Base-by-base conservation (phyloP, 176 grass and related monocot genomes). In the Musa beccarii region DNA sequence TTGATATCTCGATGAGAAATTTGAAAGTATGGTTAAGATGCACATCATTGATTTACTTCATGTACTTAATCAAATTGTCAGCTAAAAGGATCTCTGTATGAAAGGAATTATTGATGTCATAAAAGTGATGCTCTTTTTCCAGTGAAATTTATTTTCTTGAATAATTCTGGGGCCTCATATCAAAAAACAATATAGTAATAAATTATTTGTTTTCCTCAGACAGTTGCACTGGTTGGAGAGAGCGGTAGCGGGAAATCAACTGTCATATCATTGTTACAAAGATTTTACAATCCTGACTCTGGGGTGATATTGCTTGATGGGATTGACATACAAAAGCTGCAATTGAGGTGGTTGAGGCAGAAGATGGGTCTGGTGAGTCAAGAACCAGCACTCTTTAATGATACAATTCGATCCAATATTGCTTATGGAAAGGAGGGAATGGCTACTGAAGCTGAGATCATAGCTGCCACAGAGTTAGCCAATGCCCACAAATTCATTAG, bases 321-420 rank as follows among this genome's bases (percentile, higher is more conserved):
- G 3, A 84, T 92, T 54, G 91, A 99, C 79, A 92, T 94, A 66
- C 80, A 81, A 82, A 99, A 88, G 78, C 85, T 99, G 23, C 91
- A 99, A 71, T 77, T 99, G 29, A 95, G 87, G 71, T 99, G 96
- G 96, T 26, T 95, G 53, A 92, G 96, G 80, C 91, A 87, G 81
- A 91, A 99, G 82, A 99, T 95, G 96, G 96, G 96, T 9, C 81
- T 95, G 51, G 96, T 99, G 69, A 95, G 96, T 71, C 96, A 99
- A 88, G 96, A 99, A 73, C 96, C 96, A 6, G 81, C 89, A 57
- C 82, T 99, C 10, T 99, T 99, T 73, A 99, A 94, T 10, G 96
- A 93, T 9, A 89, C 96, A 0, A 91, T 99, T 76, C 83, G 89
- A 55, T 79, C 88, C 43, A 99, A 99, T 72, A 92, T 99, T 78